Evolutionary conservation across 2,329 filamentous ascomycete species (phyloP), one percentile per base, ranked within the genome.

Genomic region (Penicillium polonicum): DNA sequence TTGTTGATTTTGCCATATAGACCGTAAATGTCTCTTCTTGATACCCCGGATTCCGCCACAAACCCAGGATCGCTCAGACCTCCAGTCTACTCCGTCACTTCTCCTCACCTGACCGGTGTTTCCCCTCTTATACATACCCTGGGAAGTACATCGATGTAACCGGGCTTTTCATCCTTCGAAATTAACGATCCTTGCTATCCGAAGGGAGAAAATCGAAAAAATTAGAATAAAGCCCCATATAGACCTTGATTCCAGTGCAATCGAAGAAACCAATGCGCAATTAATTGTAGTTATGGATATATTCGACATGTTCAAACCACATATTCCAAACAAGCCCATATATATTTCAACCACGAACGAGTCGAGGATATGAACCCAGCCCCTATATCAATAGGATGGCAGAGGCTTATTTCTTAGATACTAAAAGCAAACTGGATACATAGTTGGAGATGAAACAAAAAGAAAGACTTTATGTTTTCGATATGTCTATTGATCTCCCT

Each of bases 21-120:
- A 48, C 9, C 9, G 9, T 17, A 33, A 35, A 36, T 27, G 1
- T 25, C 12, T 19, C 7, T 1, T 38, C 17, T 43, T 36, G 23
- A 38, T 57, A 48, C 55, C 49, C 49, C 49, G 29, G 55, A 48
- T 53, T 42, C 25, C 21, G 48, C 21, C 33, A 38, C 19, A 36
- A 27, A 27, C 15, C 25, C 13, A 41, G 17, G 19, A 29, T 52
- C 55, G 55, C 49, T 53, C 55, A 57, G 49, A 42, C 49, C 49
- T 36, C 49, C 21, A 33, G 9, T 27, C 29, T 44, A 46, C 38
- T 50, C 46, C 19, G 25, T n/a, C 36, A 45, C 38, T 52, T 57
- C 46, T 63, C 52, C 48, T 66, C 51, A 48, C 60, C 35, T 39
- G 49, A 35, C 19, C 27, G 3, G 17, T 27, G 35, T 17, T 52